Evolutionary conservation across 805 yeast genomes (phyloP).

Genomic region (Metschnikowia dekortorum): DNA sequence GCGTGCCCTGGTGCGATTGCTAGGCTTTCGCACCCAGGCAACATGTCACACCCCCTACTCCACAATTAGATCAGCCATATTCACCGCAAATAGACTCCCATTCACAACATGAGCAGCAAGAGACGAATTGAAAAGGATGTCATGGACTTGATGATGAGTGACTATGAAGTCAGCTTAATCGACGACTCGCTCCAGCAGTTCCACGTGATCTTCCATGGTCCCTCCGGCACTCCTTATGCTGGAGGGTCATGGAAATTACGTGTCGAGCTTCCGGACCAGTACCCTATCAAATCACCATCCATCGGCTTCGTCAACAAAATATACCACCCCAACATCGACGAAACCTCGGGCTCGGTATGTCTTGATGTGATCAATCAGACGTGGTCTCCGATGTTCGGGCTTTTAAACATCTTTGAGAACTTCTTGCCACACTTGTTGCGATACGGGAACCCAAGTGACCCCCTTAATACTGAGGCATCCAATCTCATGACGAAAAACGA

Average conservation of each 20-base stretch:
- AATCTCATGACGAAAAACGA: constrained; percentile 69
- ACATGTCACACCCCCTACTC: constrained; percentile 3
- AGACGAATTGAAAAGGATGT: constrained; percentile 91
- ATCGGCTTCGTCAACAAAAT: constrained; percentile 90
- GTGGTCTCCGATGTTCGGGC: constrained; percentile 97
- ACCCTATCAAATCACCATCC: constrained; percentile 94
- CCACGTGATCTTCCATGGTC: constrained; percentile 80
- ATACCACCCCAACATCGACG: constrained; percentile 94
- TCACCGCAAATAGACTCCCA: background rate
- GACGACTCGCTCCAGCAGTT: constrained; percentile 81
- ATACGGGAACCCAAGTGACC: constrained; percentile 93
- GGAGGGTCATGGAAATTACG: constrained; percentile 88
- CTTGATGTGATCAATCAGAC: constrained; percentile 95
- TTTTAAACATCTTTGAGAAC: constrained; percentile 84
- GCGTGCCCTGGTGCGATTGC: constrained; percentile 3
- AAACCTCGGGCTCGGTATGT: constrained; percentile 85
- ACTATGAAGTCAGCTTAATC: constrained; percentile 78
- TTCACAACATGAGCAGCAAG: constrained; percentile 28
- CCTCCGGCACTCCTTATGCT: constrained; percentile 75
- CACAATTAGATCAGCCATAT: background rate
- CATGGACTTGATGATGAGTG: constrained; percentile 94
- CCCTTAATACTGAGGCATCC: constrained; percentile 87
- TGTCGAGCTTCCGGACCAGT: constrained; percentile 91
- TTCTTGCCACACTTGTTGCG: constrained; percentile 87
- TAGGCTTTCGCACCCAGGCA: constrained; percentile 1